These are phyloP conservation scores for Dipteronia dyeriana DNA, from an alignment of 345 rosid species.

Conservation along the genomic window DNA sequence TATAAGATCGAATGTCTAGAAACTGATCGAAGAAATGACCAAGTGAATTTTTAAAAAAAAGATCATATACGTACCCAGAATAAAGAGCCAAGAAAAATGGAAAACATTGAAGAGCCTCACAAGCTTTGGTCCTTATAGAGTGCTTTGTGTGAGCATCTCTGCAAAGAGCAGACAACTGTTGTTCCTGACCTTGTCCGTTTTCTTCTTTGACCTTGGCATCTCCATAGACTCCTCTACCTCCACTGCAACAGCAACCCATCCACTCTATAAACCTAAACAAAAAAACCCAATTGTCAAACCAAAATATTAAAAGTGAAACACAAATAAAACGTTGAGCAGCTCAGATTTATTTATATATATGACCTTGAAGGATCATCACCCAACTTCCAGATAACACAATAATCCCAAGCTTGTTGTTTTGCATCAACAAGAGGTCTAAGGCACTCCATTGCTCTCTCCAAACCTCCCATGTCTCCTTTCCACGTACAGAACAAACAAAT, in stretches of 20 bases:
- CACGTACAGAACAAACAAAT: constrained; percentile 4
- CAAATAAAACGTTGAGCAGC: not conserved
- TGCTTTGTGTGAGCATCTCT: constrained; percentile 59
- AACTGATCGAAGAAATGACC: not conserved
- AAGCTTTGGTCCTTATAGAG: constrained; percentile 49
- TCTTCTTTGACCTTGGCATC: constrained; percentile 36
- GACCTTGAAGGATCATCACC: constrained; percentile 83
- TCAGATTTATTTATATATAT: not conserved
- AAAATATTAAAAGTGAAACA: not conserved
- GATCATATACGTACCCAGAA: constrained; percentile 66
- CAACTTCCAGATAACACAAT: constrained; percentile 79
- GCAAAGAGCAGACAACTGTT: constrained; percentile 38
- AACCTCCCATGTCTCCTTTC: constrained; percentile 45
- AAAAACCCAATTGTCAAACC: not conserved
- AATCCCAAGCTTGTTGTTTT: constrained; percentile 64
- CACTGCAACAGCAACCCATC: constrained; percentile 83
- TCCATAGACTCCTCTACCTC: constrained; percentile 27
- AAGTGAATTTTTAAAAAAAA: not conserved
- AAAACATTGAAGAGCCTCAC: constrained; percentile 64
- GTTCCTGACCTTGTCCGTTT: constrained; percentile 25
- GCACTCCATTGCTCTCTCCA: constrained; percentile 53
- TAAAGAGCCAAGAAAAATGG: constrained; percentile 68
- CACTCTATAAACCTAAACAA: constrained; percentile 67
- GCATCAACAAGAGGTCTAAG: constrained; percentile 76
- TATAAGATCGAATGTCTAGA: not conserved